Evolutionary conservation across 768 basidiomycete species (phyloP).

Genomic region (Termitomyces sp.): DNA sequence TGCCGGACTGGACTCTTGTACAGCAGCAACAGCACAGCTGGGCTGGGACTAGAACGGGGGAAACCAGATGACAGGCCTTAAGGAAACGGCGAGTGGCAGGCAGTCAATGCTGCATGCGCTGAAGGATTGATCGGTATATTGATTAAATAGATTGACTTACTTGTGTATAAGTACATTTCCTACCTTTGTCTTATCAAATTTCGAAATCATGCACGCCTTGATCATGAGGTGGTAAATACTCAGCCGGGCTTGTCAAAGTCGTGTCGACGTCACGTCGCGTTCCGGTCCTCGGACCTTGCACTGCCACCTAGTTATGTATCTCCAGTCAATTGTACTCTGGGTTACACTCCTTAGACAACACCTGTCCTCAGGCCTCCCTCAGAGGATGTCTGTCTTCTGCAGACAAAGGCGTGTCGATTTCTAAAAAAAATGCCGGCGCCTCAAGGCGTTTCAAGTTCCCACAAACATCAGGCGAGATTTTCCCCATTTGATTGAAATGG

Average conservation of each 20-base stretch:
- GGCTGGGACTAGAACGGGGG: neutral
- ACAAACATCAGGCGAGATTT: neutral
- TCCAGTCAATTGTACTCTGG: neutral
- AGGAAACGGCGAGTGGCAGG: conserved; percentile 11
- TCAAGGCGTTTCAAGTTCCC: neutral
- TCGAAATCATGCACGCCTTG: conserved; percentile 11
- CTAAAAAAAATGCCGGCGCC: neutral
- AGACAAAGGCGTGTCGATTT: neutral
- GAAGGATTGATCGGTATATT: conserved; percentile 16
- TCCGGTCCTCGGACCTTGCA: conserved; percentile 9
- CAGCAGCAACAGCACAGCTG: conserved; percentile 8
- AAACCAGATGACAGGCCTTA: conserved; percentile 1
- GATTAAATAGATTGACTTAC: conserved; percentile 15
- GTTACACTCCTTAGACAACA: neutral
- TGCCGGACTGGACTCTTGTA: conserved; percentile 8
- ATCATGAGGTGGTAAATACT: conserved; percentile 10
- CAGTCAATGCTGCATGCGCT: conserved; percentile 16
- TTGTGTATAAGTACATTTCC: neutral
- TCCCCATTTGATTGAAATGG: neutral
- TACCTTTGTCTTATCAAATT: conserved; percentile 13
- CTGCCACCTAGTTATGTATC: neutral
- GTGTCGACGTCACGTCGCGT: conserved; percentile 4
- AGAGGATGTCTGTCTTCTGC: neutral
- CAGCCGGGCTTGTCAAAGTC: neutral
- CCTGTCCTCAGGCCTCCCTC: neutral